Evolutionary conservation across 371 early-diverging fungal species (phyloP).

Genomic region (Haplosporangium sp.): DNA sequence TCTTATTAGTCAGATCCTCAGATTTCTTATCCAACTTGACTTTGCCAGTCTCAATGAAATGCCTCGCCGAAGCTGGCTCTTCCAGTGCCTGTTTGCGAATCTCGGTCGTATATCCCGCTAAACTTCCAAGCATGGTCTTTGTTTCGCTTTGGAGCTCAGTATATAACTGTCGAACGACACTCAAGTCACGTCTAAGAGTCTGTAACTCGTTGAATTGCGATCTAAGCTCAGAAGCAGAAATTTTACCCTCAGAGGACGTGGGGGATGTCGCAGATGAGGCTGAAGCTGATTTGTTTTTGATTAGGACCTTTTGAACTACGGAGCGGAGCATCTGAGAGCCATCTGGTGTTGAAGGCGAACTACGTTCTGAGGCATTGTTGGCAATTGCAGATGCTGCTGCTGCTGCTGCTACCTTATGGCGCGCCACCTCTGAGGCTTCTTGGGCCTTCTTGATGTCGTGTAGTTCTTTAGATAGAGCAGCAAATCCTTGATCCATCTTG

Average conservation of each 20-base stretch:
- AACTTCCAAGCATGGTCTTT: conserved; percentile 55
- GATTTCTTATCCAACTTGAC: conserved; percentile 67
- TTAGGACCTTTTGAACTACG: conserved; percentile 43
- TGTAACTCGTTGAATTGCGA: conserved; percentile 60
- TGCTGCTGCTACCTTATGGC: conserved; percentile 35
- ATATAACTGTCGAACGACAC: conserved; percentile 72
- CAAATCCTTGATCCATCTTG: conserved; percentile 58
- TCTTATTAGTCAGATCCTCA: conserved; percentile 62
- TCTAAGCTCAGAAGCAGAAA: conserved; percentile 55
- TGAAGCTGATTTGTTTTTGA: conserved; percentile 23
- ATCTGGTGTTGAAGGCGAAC: conserved; percentile 7
- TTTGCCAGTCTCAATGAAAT: conserved; percentile 72
- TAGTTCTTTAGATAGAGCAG: conserved; percentile 55
- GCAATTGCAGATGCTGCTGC: conserved; percentile 5
- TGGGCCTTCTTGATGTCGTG: conserved; percentile 56
- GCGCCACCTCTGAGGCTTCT: conserved; percentile 37
- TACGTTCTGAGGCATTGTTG: conserved; percentile 11
- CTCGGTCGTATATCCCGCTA: conserved; percentile 60
- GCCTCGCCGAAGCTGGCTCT: conserved; percentile 50
- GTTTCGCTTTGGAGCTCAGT: conserved; percentile 64
- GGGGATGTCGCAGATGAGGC: background rate
- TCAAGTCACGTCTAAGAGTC: conserved; percentile 65
- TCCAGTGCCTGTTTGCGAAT: conserved; percentile 54
- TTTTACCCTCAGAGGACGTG: conserved; percentile 32
- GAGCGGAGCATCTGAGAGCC: conserved; percentile 42